phyloP scores from a whole-genome alignment of 176 grass and related monocot species.

The Aegilops longissima region DNA sequence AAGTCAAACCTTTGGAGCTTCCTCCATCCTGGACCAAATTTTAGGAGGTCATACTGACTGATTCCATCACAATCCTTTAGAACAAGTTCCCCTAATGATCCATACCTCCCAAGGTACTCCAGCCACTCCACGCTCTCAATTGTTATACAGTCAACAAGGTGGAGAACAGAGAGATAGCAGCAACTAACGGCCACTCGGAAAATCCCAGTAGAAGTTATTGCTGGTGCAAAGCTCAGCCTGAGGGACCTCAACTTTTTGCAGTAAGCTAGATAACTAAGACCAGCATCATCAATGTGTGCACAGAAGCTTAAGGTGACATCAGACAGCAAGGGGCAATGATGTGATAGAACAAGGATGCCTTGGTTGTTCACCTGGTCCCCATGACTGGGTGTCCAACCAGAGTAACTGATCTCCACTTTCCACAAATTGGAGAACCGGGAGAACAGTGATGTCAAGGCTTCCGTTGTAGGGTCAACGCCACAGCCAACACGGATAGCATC shows the following conservation, averaged over 20 bases:
- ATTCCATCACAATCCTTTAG: constrained; percentile 49
- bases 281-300: constrained; percentile 51
- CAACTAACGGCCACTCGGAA: constrained; percentile 58
- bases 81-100: constrained; percentile 54
- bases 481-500: constrained; percentile 13
- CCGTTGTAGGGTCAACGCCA: background rate
- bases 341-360: constrained; percentile 44
- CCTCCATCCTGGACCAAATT: constrained; percentile 58
- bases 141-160: constrained; percentile 53
- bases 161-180: constrained; percentile 47
- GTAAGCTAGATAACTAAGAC: constrained; percentile 39
- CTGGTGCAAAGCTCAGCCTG: constrained; percentile 45
- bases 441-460: constrained; percentile 52
- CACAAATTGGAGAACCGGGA: constrained; percentile 50
- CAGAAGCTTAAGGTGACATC: constrained; percentile 77
- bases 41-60: constrained; percentile 53
- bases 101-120: constrained; percentile 54
- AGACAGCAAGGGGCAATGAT: constrained; percentile 37
- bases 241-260: constrained; percentile 53
- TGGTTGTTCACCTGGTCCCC: constrained; percentile 59
- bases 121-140: constrained; percentile 59
- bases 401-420: constrained; percentile 71
- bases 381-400: constrained; percentile 50
- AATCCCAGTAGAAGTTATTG: constrained; percentile 57
- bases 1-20: constrained; percentile 45